A percentile compares a stretch with the other conserved stretches of the same genome.
Conservation (phyloP, 2,329 filamentous ascomycete genomes). For the Rutstroemia sydowiana region DNA sequence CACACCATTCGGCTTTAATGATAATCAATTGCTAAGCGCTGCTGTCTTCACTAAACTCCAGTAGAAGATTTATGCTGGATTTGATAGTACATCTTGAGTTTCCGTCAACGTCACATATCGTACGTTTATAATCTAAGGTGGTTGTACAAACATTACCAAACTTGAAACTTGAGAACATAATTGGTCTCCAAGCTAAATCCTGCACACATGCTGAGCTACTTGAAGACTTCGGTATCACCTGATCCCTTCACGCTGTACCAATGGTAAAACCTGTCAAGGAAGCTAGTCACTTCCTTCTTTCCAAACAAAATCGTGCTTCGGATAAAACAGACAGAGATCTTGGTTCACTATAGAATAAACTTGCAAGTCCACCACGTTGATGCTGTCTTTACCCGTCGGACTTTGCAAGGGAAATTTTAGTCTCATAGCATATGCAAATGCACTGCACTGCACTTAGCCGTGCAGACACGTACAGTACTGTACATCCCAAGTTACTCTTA, state of each 20-base stretch:
- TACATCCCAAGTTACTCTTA: neutral
- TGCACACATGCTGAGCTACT: neutral
- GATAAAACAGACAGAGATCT: neutral
- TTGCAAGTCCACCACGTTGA: slow-evolving; percentile 1
- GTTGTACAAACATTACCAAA: neutral
- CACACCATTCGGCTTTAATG: neutral
- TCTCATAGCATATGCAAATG: neutral
- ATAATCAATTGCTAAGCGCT: neutral
- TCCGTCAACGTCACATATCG: slow-evolving; percentile 7
- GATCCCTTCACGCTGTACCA: neutral
- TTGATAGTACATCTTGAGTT: slow-evolving; percentile 4
- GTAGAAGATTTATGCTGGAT: neutral
- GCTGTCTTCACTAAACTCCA: neutral
- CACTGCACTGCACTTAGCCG: slow-evolving; percentile 3
- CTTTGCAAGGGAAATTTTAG: slow-evolving; percentile 1
- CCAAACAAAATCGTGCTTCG: too few relatives aligned
- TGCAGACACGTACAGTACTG: neutral
- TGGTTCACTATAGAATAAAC: too few relatives aligned
- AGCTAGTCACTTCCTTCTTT: too few relatives aligned
- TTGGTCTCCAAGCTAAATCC: neutral
- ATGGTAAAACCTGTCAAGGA: neutral
- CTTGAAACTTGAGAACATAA: neutral
- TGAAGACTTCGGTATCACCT: neutral
- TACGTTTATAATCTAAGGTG: slow-evolving; percentile 5
- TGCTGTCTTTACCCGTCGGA: slow-evolving; percentile 4